Percentiles rank a stretch among this genome's conserved stretches.
These are phyloP conservation scores for Ganoderma meredithae DNA, from an alignment of 1,284 basidiomycete genomes.

Conservation along the genomic window DNA sequence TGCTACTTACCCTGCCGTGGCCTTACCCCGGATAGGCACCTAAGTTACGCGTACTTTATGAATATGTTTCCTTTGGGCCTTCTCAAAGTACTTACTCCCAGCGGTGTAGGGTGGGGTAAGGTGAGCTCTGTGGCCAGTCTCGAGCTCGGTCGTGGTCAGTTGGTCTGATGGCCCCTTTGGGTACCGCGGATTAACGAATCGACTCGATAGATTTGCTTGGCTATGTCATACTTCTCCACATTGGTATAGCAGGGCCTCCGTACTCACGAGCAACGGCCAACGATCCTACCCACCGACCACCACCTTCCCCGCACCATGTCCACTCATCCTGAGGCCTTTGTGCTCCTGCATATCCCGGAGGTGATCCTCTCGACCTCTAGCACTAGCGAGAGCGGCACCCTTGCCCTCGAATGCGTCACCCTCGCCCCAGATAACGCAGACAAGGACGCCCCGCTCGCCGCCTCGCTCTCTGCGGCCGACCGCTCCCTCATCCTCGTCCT, in stretches of 20 bases:
- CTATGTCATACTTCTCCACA: slow-evolving; percentile 1
- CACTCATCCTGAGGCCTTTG: slow-evolving; percentile 52
- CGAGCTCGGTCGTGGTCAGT: background rate
- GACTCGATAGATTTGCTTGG: background rate
- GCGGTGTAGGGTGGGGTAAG: background rate
- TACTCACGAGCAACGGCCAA: slow-evolving; percentile 25
- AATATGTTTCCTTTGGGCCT: too few relatives aligned
- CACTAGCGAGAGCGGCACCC: slow-evolving; percentile 48
- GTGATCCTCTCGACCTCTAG: slow-evolving; percentile 49
- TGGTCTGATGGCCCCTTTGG: background rate
- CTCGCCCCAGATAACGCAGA: slow-evolving; percentile 40
- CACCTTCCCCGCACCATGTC: slow-evolving; percentile 13
- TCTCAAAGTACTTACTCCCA: too few relatives aligned
- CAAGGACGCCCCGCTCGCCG: slow-evolving; percentile 37
- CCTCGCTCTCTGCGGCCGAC: slow-evolving; percentile 37
- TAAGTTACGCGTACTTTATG: background rate
- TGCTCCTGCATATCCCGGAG: slow-evolving; percentile 60
- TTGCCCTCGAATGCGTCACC: slow-evolving; percentile 65
- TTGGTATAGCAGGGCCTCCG: background rate
- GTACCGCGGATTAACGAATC: slow-evolving; percentile 4
- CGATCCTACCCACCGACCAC: slow-evolving; percentile 2
- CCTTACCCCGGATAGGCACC: background rate
- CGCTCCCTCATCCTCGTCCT: slow-evolving; percentile 68
- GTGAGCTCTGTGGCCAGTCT: background rate
- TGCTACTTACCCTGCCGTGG: background rate